Base-by-base conservation (phyloP, 495 filamentous ascomycete species). In the Aspergillus egyptiacus region DNA sequence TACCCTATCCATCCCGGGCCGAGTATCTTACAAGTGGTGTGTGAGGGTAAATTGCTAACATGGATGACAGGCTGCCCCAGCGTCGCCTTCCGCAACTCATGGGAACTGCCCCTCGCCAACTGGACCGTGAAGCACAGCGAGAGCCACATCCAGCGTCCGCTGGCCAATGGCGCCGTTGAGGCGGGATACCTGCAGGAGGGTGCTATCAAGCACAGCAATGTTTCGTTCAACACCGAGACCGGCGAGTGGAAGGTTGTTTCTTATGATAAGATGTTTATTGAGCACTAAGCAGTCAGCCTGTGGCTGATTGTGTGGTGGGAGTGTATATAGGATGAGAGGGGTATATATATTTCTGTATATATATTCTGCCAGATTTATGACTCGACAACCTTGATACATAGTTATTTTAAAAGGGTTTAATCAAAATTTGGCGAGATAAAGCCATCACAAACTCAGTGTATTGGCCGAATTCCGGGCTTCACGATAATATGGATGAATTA, bases 61-160 rank as follows among this genome's bases (percentile, higher is more conserved):
- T 39, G 36, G 11, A 32, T 48, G 35, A 33, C 32, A 54, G 55
- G 55, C 18, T 55, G 70, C n/a, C 72, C 73, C 17, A 68, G 65
- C 7, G 64, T 77, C 17, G 56, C 59, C 23, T 58, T 56, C 4
- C 60, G 68, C 32, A 76, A 69, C 37, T n/a, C 27, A 1, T 68
- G 71, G 55, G 80, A 83, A 63, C 77, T 82, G 14, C 56, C 66
- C 22, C 47, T 84, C 47, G 81, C 80, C 2, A 78, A 78, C 48
- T 82, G 82, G 57, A 77, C 75, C n/a, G 75, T 84, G 14, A 60
- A 71, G 50, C 65, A 63, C 15, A 77, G 79, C 1, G 77, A 70
- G 28, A 82, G 81, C 54, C 72, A 61, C 46, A 56, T 84, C 34
- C 57, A 60, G 19, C 43, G 58, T 42, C 70, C 69, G 14, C 58